phyloP scores from a whole-genome alignment of 805 yeast species.

The Wickerhamomyces chambardii region DNA sequence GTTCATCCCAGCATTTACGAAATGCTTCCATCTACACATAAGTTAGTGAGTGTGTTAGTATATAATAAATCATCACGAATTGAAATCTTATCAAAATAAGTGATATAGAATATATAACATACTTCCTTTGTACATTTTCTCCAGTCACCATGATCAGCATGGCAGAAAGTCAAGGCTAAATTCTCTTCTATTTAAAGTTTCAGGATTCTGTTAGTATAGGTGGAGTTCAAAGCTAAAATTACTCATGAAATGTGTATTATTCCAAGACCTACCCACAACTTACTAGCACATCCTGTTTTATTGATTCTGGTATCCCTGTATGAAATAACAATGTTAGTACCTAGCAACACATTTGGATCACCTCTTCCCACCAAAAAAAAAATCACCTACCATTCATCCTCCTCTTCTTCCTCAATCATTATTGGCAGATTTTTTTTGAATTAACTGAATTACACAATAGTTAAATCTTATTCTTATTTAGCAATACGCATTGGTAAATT shows the following conservation, averaged over 20 bases:
- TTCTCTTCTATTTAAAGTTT: constrained; percentile 40
- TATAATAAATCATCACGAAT: too few species aligned
- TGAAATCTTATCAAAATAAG: too few species aligned
- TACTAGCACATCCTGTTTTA: constrained; percentile 65
- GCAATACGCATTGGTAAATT: too few species aligned
- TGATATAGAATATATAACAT: constrained; percentile 18
- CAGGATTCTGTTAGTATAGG: background rate
- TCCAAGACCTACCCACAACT: too few species aligned
- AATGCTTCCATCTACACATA: constrained; percentile 28
- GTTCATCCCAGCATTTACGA: constrained; percentile 31
- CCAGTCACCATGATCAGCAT: constrained; percentile 81
- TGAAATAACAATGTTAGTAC: background rate
- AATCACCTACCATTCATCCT: constrained; percentile 54
- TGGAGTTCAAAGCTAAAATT: background rate
- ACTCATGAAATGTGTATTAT: too few species aligned
- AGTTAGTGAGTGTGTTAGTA: background rate
- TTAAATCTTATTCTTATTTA: too few species aligned
- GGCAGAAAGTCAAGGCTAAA: constrained; percentile 61
- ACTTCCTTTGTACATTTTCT: constrained; percentile 60
- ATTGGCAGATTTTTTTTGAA: too few species aligned
- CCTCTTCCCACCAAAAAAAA: too few species aligned
- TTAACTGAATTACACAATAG: too few species aligned
- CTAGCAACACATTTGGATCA: too few species aligned
- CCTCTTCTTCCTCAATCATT: constrained; percentile 39
- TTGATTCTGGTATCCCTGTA: constrained; percentile 61